Conservation (phyloP, 2,329 filamentous ascomycete species). For the Aureobasidium uvarum region DNA sequence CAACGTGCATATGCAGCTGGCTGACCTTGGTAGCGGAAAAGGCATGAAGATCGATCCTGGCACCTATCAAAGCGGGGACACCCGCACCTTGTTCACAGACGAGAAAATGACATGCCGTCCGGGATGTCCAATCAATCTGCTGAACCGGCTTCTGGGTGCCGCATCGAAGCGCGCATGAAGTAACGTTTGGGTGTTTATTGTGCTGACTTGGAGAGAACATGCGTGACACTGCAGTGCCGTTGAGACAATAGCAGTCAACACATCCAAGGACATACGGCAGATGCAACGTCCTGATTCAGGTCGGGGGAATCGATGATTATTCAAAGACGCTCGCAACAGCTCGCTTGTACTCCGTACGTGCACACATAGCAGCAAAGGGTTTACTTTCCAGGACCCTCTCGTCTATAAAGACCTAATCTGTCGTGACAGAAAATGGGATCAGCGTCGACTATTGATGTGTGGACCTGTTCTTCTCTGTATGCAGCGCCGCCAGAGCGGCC, state of each 20-base stretch:
- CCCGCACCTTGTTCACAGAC: background rate
- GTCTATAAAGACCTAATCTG: background rate
- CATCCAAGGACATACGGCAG: background rate
- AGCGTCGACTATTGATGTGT: constrained; percentile 13
- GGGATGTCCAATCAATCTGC: constrained; percentile 17
- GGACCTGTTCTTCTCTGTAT: constrained; percentile 7
- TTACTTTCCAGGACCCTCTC: background rate
- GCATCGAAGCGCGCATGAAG: constrained; percentile 5
- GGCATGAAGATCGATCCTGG: constrained; percentile 13
- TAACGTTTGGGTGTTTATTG: background rate
- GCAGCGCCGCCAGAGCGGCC: constrained; percentile 18
- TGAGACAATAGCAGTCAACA: constrained; percentile 10
- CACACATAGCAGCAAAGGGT: background rate
- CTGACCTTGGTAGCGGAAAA: constrained; percentile 21
- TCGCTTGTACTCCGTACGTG: background rate
- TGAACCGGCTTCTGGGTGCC: constrained; percentile 9
- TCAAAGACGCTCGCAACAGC: background rate
- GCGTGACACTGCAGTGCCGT: background rate
- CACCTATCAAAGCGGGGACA: constrained; percentile 26
- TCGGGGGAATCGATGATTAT: background rate
- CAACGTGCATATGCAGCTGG: constrained; percentile 22
- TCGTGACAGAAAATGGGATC: constrained; percentile 15
- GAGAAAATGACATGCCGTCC: constrained; percentile 15
- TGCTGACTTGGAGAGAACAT: background rate
- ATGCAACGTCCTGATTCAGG: background rate